A percentile compares a stretch with the other conserved stretches of the same genome.
phyloP scores from a whole-genome alignment of 306 rosid genomes.

The Bauhinia variegata region DNA sequence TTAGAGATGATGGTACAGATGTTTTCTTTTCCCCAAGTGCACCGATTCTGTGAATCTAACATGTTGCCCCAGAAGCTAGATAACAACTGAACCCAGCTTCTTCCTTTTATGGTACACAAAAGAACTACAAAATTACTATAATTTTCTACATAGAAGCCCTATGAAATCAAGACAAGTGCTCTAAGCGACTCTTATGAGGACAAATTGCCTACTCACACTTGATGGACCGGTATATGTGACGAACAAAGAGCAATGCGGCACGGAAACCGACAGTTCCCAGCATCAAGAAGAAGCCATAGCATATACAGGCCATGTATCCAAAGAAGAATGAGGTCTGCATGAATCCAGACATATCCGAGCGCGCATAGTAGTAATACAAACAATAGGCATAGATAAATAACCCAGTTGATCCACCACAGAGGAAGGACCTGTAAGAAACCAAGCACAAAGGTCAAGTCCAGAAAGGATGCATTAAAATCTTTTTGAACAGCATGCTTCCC shows the following conservation, averaged over 20 bases:
- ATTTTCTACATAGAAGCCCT: conserved; percentile 43
- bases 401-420: conserved; percentile 74
- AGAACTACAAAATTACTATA: conserved; percentile 50
- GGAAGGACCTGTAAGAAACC: conserved; percentile 55
- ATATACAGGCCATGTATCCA: conserved; percentile 74
- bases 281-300: conserved; percentile 80
- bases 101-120: conserved; percentile 27
- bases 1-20: conserved; percentile 44
- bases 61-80: conserved; percentile 41
- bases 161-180: conserved; percentile 20
- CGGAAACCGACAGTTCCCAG: conserved; percentile 72
- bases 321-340: conserved; percentile 77
- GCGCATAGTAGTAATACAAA: conserved; percentile 67
- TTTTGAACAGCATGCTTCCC: neutral
- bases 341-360: conserved; percentile 70
- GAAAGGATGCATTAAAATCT: neutral
- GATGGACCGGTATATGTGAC: conserved; percentile 68
- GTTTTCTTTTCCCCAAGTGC: conserved; percentile 29
- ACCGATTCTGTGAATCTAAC: conserved; percentile 37
- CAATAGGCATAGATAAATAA: conserved; percentile 63
- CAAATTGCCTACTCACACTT: conserved; percentile 57
- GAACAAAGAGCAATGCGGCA: conserved; percentile 67
- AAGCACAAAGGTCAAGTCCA: conserved; percentile 8
- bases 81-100: conserved; percentile 31
- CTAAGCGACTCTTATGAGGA: conserved; percentile 11